These are phyloP conservation scores for Dothistroma pini DNA, from an alignment of 2,329 filamentous ascomycete genomes.

Conservation along the genomic window DNA sequence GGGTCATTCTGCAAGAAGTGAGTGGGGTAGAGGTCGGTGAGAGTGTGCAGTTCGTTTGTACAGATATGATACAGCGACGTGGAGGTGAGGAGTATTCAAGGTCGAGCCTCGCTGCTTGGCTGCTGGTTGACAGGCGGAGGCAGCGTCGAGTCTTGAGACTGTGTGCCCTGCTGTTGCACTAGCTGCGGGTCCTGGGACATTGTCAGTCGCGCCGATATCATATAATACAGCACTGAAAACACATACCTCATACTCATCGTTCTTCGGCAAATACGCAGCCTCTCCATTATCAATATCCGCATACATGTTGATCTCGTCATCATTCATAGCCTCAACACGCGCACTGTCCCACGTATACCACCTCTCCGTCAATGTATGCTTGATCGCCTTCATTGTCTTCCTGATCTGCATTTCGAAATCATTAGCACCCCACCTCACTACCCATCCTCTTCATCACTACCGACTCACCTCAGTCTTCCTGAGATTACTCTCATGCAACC, in stretches of 20 bases:
- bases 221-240: not conserved
- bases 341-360: conserved; percentile 86
- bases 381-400: conserved; percentile 76
- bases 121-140: not conserved
- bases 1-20: not conserved
- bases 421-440: conserved; percentile 6
- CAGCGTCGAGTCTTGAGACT: not conserved
- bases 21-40: not conserved
- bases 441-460: not conserved
- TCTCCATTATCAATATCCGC: conserved; percentile 31
- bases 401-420: conserved; percentile 55
- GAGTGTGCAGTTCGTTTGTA: not conserved
- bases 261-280: conserved; percentile 26
- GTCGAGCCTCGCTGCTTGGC: not conserved
- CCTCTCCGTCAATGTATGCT: conserved; percentile 79
- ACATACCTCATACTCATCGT: conserved; percentile 7
- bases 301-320: conserved; percentile 63
- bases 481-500: conserved; percentile 61
- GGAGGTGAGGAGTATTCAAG: not conserved
- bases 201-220: not conserved
- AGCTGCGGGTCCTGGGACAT: not conserved
- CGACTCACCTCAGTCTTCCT: conserved; percentile 64
- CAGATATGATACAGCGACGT: not conserved
- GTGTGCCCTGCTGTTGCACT: not conserved
- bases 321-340: conserved; percentile 58